These are phyloP conservation scores for Pseudogymnoascus sp. DNA, from an alignment of 2,329 filamentous ascomycete genomes.

Conservation along the genomic window DNA sequence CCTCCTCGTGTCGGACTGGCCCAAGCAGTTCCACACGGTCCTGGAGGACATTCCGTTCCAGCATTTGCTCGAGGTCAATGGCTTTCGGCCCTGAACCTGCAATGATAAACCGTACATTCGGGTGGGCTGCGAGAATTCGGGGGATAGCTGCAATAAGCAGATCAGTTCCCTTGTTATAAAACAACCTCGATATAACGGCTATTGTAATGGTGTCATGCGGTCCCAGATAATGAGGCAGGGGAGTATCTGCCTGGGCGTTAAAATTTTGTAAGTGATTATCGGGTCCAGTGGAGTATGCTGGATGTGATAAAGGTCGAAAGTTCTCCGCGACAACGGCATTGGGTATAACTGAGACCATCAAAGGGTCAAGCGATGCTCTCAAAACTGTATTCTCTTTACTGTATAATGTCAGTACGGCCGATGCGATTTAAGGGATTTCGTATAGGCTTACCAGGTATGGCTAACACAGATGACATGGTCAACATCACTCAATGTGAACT, in stretches of 20 bases:
- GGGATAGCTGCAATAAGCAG: constrained; percentile 94
- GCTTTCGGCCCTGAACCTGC: constrained; percentile 93
- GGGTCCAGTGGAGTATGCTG: constrained; percentile 29
- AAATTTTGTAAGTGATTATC: constrained; percentile 28
- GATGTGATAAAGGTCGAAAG: constrained; percentile 64
- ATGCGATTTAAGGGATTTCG: not conserved
- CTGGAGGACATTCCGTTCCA: constrained; percentile 88
- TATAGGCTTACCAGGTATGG: constrained; percentile 71
- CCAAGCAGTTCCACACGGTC: constrained; percentile 90
- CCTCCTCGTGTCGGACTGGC: constrained; percentile 88
- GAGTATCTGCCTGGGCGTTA: constrained; percentile 31
- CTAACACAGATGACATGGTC: constrained; percentile 98
- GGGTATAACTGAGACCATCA: constrained; percentile 96
- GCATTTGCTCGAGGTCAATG: constrained; percentile 96
- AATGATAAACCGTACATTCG: constrained; percentile 94
- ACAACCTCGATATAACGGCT: constrained; percentile 91
- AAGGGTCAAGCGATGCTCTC: constrained; percentile 82
- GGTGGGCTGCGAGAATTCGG: constrained; percentile 78
- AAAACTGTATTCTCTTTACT: constrained; percentile 98
- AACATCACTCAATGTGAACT: constrained; percentile 92
- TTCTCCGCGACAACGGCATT: constrained; percentile 97
- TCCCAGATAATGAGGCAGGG: constrained; percentile 60
- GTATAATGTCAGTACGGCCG: constrained; percentile 18
- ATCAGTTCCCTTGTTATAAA: constrained; percentile 98
- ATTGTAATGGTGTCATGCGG: constrained; percentile 88